Evolutionary conservation across 805 yeast genomes (phyloP).

Genomic region (Candida patagonica): DNA sequence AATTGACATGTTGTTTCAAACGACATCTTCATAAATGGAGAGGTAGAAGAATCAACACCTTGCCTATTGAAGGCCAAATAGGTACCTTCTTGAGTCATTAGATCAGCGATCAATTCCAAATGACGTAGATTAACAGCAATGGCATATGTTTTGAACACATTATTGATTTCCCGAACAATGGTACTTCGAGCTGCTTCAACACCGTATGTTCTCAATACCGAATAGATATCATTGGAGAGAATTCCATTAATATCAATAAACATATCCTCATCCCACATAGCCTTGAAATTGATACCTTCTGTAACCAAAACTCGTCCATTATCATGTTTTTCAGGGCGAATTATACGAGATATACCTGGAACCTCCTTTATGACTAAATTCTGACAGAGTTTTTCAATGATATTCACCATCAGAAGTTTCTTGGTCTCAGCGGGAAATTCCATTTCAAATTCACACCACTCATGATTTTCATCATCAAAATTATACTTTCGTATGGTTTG

Average conservation of each 20-base stretch:
- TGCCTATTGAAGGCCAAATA: slow-evolving; percentile 95
- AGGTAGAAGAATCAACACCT: slow-evolving; percentile 92
- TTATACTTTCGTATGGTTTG: slow-evolving; percentile 68
- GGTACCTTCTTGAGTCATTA: slow-evolving; percentile 98
- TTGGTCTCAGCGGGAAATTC: slow-evolving; percentile 79
- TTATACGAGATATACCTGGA: slow-evolving; percentile 84
- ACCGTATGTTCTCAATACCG: slow-evolving; percentile 87
- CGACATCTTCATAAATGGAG: slow-evolving; percentile 97
- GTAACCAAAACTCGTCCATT: slow-evolving; percentile 74
- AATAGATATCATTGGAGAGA: slow-evolving; percentile 84
- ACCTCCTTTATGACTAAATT: slow-evolving; percentile 88
- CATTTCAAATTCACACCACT: slow-evolving; percentile 87
- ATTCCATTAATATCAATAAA: slow-evolving; percentile 85
- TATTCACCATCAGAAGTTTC: slow-evolving; percentile 93
- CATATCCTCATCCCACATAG: slow-evolving; percentile 97
- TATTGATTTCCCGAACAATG: slow-evolving; percentile 88
- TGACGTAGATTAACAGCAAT: slow-evolving; percentile 89
- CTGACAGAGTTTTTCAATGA: slow-evolving; percentile 86
- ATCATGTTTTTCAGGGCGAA: slow-evolving; percentile 55
- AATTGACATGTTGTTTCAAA: slow-evolving; percentile 98
- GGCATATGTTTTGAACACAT: slow-evolving; percentile 94
- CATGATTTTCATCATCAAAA: slow-evolving; percentile 81
- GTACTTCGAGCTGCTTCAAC: slow-evolving; percentile 99
- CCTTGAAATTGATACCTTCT: slow-evolving; percentile 95
- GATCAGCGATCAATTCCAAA: slow-evolving; percentile 92